Base-by-base conservation (phyloP, 2,329 filamentous ascomycete genomes). In the Fusarium ambrosium region DNA sequence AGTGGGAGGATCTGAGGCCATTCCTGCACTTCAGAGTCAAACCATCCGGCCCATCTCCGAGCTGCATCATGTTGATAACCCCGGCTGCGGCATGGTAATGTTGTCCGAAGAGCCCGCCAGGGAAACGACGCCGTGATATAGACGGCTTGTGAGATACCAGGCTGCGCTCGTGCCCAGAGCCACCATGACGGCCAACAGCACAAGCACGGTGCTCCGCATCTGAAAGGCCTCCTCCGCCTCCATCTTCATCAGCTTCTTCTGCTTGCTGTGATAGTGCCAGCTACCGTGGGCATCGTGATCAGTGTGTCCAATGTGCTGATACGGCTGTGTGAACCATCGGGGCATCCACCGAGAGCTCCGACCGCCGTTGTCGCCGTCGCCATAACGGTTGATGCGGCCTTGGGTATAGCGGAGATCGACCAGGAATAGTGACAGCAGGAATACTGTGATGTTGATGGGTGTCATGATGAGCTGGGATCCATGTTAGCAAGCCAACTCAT, bases 151-250 rank as follows among this genome's bases (percentile, higher is more conserved):
- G 27, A 71, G 55, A 62, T 70, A 74, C 75, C 61, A 77, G 22
- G 69, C 36, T 13, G 71, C 62, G 18, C 62, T 65, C n/a, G 65
- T 60, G 4, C 48, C 70, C 9, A 73, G 65, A 14, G 63, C 69
- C 18, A 66, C 60, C n/a, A 71, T 36, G 20, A 86, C 78, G 10
- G 83, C 83, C 77, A 93, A 79, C 2, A 81, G 84, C 5, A 87
- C 78, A 27, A 92, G 82, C n/a, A 93, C 86, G 22, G 83, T 83
- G 13, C 84, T 82, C 27, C 90, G 86, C 79, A 92, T 84, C 79
- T 89, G 87, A 72, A 93, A 90, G 4, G 92, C 92, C 77, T 93
- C 91, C 4, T 85, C 86, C 18, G 91, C 86, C 80, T 93, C 90
- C 85, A 91, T 84, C 79, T 84, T 88, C 78, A 92, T 87, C 63